A percentile compares a stretch with the other conserved stretches of the same genome.
Conservation (phyloP, 768 basidiomycete species). For the Suillus plorans region DNA sequence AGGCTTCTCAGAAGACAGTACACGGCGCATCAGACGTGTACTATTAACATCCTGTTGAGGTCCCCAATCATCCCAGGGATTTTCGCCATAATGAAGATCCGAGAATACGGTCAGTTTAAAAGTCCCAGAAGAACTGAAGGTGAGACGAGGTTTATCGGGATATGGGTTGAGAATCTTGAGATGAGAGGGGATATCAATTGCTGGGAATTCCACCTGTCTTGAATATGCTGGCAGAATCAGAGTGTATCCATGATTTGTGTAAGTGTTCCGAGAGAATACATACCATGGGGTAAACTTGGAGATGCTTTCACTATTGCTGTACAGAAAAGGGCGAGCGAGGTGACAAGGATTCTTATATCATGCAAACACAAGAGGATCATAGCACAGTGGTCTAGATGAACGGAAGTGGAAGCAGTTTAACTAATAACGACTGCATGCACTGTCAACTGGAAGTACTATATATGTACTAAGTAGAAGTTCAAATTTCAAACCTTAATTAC, state of each 20-base stretch:
- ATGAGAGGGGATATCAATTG: background rate
- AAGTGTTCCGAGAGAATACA: background rate
- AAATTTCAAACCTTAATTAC: too few species aligned
- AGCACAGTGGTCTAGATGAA: background rate
- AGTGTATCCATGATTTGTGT: background rate
- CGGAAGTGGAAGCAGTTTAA: too few species aligned
- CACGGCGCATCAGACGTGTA: slow-evolving; percentile 51
- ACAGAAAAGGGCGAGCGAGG: background rate
- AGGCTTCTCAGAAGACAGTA: slow-evolving; percentile 59
- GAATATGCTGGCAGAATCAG: background rate
- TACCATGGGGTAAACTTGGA: background rate
- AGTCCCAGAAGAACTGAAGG: slow-evolving; percentile 55
- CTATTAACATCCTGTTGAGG: slow-evolving; percentile 68
- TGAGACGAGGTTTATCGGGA: slow-evolving; percentile 47
- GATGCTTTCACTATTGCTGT: background rate
- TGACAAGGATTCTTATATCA: background rate
- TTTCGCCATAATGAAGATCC: slow-evolving; percentile 76
- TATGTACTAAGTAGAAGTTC: too few species aligned
- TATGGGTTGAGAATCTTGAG: slow-evolving; percentile 37
- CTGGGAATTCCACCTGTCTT: background rate
- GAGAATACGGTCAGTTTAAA: slow-evolving; percentile 77
- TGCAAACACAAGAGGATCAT: background rate
- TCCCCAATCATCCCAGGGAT: slow-evolving; percentile 69
- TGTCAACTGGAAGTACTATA: too few species aligned
- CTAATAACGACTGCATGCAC: too few species aligned